Evolutionary conservation across 2,329 filamentous ascomycete species (phyloP).

Genomic region (Talaromyces albobiverticillius): DNA sequence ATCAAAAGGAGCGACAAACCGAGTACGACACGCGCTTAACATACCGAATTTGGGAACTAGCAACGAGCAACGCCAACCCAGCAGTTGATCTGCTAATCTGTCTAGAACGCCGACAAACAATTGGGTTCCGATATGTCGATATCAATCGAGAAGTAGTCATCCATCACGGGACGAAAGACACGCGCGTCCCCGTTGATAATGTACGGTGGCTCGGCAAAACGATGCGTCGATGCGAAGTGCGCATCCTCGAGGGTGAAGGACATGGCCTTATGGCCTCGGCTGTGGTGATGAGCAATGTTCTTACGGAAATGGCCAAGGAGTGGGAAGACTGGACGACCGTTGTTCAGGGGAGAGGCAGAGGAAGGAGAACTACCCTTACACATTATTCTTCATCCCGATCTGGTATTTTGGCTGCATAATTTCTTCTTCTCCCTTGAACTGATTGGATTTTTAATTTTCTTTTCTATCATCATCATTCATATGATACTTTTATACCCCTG

Average conservation of each 20-base stretch:
- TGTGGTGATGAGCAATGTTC: constrained; percentile 85
- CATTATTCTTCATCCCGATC: constrained; percentile 21
- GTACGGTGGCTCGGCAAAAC: constrained; percentile 91
- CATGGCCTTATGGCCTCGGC: constrained; percentile 96
- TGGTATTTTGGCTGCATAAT: constrained; percentile 17
- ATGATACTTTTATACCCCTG: constrained; percentile 11
- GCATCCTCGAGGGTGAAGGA: constrained; percentile 85
- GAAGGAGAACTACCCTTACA: constrained; percentile 27
- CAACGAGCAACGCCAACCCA: constrained; percentile 87
- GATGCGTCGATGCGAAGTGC: constrained; percentile 89
- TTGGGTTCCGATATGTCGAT: constrained; percentile 96
- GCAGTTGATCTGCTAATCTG: constrained; percentile 91
- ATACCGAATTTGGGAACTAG: constrained; percentile 89
- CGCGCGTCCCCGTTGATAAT: constrained; percentile 89
- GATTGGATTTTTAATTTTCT: not conserved
- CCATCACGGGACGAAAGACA: constrained; percentile 88
- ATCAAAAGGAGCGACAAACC: constrained; percentile 36
- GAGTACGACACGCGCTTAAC: constrained; percentile 81
- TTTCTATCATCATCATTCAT: not conserved
- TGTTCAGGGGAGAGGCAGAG: constrained; percentile 41
- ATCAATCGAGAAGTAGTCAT: constrained; percentile 90
- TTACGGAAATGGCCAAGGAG: constrained; percentile 90
- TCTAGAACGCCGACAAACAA: constrained; percentile 82
- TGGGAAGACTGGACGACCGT: constrained; percentile 83
- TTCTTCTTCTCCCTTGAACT: not conserved